These are phyloP conservation scores for Aspergillus conjunctus DNA, from an alignment of 495 filamentous ascomycete genomes.

Conservation along the genomic window DNA sequence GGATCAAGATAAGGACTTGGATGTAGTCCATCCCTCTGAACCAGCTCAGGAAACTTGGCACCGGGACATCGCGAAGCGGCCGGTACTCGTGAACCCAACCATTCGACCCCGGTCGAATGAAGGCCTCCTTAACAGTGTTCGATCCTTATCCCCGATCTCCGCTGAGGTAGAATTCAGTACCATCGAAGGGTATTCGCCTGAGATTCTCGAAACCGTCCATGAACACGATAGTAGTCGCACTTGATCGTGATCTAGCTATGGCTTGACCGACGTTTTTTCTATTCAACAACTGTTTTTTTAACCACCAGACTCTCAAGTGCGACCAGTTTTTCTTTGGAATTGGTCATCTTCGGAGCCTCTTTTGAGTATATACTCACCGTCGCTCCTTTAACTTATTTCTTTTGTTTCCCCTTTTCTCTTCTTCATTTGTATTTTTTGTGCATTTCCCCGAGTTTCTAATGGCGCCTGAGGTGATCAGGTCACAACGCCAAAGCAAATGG, in stretches of 20 bases:
- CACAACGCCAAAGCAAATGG: not conserved
- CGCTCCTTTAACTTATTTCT: constrained; percentile 39
- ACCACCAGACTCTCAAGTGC: not conserved
- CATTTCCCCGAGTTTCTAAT: constrained; percentile 9
- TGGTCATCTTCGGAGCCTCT: constrained; percentile 14
- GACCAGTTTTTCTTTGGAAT: not conserved
- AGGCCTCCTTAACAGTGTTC: constrained; percentile 63
- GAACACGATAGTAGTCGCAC: constrained; percentile 63
- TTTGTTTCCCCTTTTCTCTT: constrained; percentile 24
- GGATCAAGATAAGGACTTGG: constrained; percentile 32
- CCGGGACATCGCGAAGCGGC: constrained; percentile 56
- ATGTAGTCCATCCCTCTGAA: constrained; percentile 22
- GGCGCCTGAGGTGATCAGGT: constrained; percentile 19
- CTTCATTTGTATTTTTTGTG: constrained; percentile 15
- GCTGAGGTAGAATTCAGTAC: constrained; percentile 46
- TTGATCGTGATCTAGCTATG: constrained; percentile 7
- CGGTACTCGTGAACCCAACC: constrained; percentile 45
- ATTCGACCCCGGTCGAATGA: constrained; percentile 65
- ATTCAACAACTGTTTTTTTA: not conserved
- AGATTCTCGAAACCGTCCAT: constrained; percentile 64
- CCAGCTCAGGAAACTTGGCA: constrained; percentile 50
- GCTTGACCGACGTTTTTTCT: not conserved
- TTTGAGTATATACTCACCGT: constrained; percentile 29
- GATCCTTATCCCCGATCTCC: constrained; percentile 48
- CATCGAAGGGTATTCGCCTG: constrained; percentile 39